Percentiles rank a stretch among this genome's conserved stretches.
Evolutionary conservation across 176 grass and related monocot genomes (phyloP).

Genomic region (Cenchrus americanus): DNA sequence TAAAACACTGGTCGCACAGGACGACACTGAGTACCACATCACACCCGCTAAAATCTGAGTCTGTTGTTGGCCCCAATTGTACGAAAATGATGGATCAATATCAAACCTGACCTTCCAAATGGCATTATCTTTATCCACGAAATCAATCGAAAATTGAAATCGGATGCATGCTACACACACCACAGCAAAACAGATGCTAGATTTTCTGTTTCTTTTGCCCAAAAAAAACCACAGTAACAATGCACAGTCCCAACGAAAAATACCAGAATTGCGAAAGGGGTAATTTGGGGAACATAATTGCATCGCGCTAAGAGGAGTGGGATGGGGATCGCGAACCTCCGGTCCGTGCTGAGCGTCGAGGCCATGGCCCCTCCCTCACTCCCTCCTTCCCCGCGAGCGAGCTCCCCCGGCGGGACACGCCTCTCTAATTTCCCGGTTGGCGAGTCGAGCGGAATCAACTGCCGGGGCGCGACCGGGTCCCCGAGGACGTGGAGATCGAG

Average conservation of each 20-base stretch:
- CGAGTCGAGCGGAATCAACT: slow-evolving; percentile 35
- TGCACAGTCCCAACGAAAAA: slow-evolving; percentile 1
- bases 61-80: background rate
- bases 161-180: background rate
- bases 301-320: background rate
- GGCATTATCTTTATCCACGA: background rate
- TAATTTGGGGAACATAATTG: background rate
- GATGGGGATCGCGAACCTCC: slow-evolving; percentile 47
- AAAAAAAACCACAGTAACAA: slow-evolving; percentile 20
- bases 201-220: background rate
- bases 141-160: background rate
- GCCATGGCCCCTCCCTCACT: slow-evolving; percentile 47
- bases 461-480: background rate
- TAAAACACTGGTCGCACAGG: background rate
- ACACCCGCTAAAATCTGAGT: background rate
- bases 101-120: slow-evolving; percentile 10
- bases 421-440: slow-evolving; percentile 20
- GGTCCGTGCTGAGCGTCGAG: slow-evolving; percentile 56
- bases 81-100: background rate
- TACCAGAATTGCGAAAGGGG: background rate
- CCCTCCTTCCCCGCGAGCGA: slow-evolving; percentile 3
- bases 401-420: background rate
- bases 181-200: background rate
- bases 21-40: background rate
- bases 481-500: slow-evolving; percentile 31